These are phyloP conservation scores for Aspergillus quadricinctus DNA, from an alignment of 2,329 filamentous ascomycete species.

Conservation along the genomic window DNA sequence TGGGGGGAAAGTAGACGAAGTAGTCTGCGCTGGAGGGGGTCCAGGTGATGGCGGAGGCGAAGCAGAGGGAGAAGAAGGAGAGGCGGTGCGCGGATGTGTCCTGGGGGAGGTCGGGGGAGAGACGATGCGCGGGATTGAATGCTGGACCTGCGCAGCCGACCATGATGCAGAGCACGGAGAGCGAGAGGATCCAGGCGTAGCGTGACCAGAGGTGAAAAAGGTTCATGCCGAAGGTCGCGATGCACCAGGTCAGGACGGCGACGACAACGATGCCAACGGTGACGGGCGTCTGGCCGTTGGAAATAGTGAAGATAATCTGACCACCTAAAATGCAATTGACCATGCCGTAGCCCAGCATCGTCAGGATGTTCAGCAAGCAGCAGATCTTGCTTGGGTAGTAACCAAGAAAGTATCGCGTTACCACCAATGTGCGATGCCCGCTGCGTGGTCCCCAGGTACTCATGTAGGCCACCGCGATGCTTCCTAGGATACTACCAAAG, in stretches of 20 bases:
- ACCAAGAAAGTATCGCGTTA: slow-evolving; percentile 37
- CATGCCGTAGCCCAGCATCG: slow-evolving; percentile 39
- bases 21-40: slow-evolving; percentile 36
- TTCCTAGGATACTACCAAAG: slow-evolving; percentile 30
- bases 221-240: slow-evolving; percentile 36
- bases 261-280: slow-evolving; percentile 34
- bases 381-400: slow-evolving; percentile 37
- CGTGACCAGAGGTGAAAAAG: slow-evolving; percentile 41
- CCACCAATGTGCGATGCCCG: slow-evolving; percentile 39
- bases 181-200: slow-evolving; percentile 16
- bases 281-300: slow-evolving; percentile 30
- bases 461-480: slow-evolving; percentile 32
- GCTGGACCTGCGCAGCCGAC: slow-evolving; percentile 37
- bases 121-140: slow-evolving; percentile 23
- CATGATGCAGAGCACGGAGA: slow-evolving; percentile 33
- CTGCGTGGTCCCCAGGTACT: slow-evolving; percentile 36
- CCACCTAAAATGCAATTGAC: slow-evolving; percentile 39
- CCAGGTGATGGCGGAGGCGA: slow-evolving; percentile 32
- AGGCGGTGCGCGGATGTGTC: slow-evolving; percentile 27
- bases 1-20: slow-evolving; percentile 38
- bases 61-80: slow-evolving; percentile 30
- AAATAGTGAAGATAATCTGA: slow-evolving; percentile 37
- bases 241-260: slow-evolving; percentile 27
- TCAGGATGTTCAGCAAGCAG: slow-evolving; percentile 36
- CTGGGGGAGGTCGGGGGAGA: slow-evolving; percentile 16